Evolutionary conservation across 169 alveolate genomes (phyloP), one percentile per base, ranked within the genome.

Genomic region (Perkinsus olseni): DNA sequence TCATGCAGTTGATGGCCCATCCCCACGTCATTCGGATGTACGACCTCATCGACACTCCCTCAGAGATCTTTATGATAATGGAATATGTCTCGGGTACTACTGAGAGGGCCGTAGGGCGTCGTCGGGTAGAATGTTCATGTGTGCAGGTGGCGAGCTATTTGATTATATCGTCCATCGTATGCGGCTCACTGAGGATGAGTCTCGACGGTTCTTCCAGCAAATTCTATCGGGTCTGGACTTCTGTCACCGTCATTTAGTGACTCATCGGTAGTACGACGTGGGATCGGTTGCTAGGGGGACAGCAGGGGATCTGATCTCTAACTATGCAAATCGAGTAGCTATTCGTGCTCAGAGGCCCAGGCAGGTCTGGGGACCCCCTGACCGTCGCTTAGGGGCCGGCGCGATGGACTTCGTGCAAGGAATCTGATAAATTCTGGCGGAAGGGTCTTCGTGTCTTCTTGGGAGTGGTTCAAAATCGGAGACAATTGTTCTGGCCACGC

Each of bases 171-270:
- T 95, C 0, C 95, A 96, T 91, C 95, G 96, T 92, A 94, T 95
- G 91, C 94, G 96, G 62, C 91, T 96, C 40, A 93, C 93, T 21
- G 97, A 96, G 92, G 91, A 37, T 74, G 97, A 94, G 95, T 97
- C 99, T n/a, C 94, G 99, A 38, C 96, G 97, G 45, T 96, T 97
- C 94, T 98, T 97, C 94, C 98, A 97, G 95, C 98, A 98, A 96
- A 97, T 98, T 62, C 95, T 98, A 91, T 95, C 98, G 1, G 99
- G 98, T 37, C 97, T 98, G 62, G 99, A 97, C 94, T 97, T 97
- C 96, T 94, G 98, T 82, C 98, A 97, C 93, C 97, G 96, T 92
- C 92, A 95, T 45, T 92, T 95, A 62, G 96, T 97, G 38, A 97
- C 96, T 45, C 98, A 97, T 94, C 82, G 98, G 82, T 62, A 45